phyloP scores from a whole-genome alignment of 2,329 filamentous ascomycete species.

The Paecilomyces formosus region DNA sequence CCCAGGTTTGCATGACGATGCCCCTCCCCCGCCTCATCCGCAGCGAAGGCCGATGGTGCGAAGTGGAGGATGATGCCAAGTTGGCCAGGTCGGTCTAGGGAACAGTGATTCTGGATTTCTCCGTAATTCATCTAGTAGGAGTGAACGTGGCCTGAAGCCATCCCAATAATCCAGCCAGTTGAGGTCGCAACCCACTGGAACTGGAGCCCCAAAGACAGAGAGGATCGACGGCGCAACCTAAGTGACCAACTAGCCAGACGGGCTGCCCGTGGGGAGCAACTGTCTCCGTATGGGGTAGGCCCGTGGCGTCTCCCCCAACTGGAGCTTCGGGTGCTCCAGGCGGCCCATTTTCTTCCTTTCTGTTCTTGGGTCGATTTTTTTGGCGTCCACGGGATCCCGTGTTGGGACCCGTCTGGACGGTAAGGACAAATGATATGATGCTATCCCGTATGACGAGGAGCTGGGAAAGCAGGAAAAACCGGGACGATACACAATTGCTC shows the following conservation, averaged over 20 bases:
- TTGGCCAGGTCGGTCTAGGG: not conserved
- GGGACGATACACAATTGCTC: not conserved
- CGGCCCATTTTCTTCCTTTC: not conserved
- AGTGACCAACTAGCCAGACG: not conserved
- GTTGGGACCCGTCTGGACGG: not conserved
- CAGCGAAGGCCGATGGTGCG: not conserved
- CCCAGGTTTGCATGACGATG: not conserved
- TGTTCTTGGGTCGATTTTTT: not conserved
- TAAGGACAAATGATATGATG: not conserved
- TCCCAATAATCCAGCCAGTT: not conserved
- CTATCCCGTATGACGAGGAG: no score
- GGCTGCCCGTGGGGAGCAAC: not conserved
- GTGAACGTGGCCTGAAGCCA: not conserved
- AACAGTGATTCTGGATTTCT: not conserved
- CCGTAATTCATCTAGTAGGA: not conserved
- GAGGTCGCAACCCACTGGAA: not conserved
- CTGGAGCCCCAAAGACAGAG: not conserved
- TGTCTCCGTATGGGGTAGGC: not conserved
- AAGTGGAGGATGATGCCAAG: not conserved
- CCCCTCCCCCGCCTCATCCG: not conserved
- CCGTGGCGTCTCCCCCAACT: not conserved
- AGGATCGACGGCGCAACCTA: not conserved
- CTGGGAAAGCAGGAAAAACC: not conserved
- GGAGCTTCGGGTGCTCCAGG: not conserved
- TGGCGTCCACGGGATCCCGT: not conserved